Evolutionary conservation across 768 basidiomycete species (phyloP).

Genomic region (Pleurotus pulmonarius): DNA sequence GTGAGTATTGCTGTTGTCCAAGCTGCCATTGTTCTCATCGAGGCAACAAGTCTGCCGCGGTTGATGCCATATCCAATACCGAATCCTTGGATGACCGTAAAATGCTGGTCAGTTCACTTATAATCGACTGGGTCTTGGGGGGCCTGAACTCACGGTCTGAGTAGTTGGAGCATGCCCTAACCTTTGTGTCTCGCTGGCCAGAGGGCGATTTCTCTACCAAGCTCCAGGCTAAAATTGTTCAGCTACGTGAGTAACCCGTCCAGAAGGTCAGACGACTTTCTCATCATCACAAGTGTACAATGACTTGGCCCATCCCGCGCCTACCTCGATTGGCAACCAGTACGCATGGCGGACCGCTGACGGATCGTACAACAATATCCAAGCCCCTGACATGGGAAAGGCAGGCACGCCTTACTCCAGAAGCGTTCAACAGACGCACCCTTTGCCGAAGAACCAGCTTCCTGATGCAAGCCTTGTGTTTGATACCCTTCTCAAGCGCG

Average conservation of each 20-base stretch:
- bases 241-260: constrained; percentile 45
- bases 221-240: constrained; percentile 44
- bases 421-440: constrained; percentile 68
- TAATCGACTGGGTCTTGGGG: neutral
- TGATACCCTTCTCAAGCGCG: constrained; percentile 71
- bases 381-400: constrained; percentile 69
- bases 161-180: constrained; percentile 70
- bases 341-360: constrained; percentile 73
- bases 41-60: constrained; percentile 31
- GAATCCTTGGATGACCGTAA: constrained; percentile 76
- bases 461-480: constrained; percentile 82
- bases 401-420: constrained; percentile 80
- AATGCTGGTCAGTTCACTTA: constrained; percentile 51
- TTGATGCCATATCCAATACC: constrained; percentile 58
- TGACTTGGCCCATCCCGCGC: constrained; percentile 77
- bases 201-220: constrained; percentile 34
- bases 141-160: neutral
- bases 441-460: constrained; percentile 62
- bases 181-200: constrained; percentile 57
- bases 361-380: constrained; percentile 73
- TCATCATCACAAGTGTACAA: constrained; percentile 55
- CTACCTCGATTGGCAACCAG: constrained; percentile 59
- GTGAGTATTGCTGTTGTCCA: too few relatives aligned
- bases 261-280: neutral
- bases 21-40: neutral